Conservation (phyloP, 1,139 yeast species). For the Geotrichum histeridarum region DNA sequence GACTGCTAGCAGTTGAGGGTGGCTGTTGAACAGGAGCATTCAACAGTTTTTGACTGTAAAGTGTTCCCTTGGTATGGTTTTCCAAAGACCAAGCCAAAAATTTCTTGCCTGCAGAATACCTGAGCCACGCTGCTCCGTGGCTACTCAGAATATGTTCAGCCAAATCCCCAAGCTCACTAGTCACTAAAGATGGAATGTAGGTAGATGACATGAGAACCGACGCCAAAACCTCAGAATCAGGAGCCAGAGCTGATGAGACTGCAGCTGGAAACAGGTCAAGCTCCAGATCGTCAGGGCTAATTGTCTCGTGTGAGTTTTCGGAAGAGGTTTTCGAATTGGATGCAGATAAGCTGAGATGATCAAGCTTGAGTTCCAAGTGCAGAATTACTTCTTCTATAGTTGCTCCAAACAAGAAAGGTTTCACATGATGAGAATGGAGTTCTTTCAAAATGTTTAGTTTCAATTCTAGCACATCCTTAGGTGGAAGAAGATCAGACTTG, state of each 20-base stretch:
- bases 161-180: constrained; percentile 26
- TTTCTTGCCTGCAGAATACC: constrained; percentile 30
- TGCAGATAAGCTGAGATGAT: background rate
- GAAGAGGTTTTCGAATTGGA: background rate
- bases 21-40: no score
- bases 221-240: constrained; percentile 29
- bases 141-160: constrained; percentile 28
- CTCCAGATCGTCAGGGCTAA: background rate
- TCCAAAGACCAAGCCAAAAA: constrained; percentile 28
- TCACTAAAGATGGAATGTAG: constrained; percentile 24
- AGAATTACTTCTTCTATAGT: constrained; percentile 25
- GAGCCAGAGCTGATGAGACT: constrained; percentile 24
- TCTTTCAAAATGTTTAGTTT: constrained; percentile 26
- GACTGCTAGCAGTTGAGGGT: no score
- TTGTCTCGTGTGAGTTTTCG: background rate
- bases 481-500: constrained; percentile 25
- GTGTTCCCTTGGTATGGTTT: background rate
- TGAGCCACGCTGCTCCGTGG: constrained; percentile 32
- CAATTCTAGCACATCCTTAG: constrained; percentile 23
- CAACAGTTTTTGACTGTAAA: constrained; percentile 4
- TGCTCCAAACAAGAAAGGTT: constrained; percentile 31
- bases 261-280: constrained; percentile 25
- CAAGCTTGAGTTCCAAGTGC: constrained; percentile 26
- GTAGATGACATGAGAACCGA: constrained; percentile 31
- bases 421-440: constrained; percentile 24